Conservation (phyloP, 805 yeast genomes). For the Debaryomyces hansenii region DNA sequence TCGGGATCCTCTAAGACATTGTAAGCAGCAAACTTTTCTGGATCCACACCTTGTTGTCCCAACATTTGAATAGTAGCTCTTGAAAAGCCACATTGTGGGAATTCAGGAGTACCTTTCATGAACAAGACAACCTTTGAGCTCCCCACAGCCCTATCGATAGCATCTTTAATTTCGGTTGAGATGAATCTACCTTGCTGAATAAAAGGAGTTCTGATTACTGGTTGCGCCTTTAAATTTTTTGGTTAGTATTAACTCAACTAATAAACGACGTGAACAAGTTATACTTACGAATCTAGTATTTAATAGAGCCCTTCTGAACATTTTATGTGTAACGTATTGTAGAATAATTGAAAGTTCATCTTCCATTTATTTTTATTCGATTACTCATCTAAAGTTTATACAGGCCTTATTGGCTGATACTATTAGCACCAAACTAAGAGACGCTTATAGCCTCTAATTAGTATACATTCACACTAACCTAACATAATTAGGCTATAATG, state of each 20-base stretch:
- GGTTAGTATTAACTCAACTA: not conserved
- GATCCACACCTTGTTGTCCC: slow-evolving; percentile 97
- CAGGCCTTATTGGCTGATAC: not conserved
- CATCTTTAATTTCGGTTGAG: slow-evolving; percentile 76
- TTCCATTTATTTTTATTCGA: not conserved
- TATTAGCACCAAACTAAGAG: not conserved
- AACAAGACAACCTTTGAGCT: slow-evolving; percentile 94
- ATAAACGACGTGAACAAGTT: not conserved
- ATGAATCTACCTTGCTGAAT: slow-evolving; percentile 43
- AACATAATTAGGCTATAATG: no score
- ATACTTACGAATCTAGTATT: slow-evolving; percentile 16
- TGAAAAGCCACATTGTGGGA: slow-evolving; percentile 97
- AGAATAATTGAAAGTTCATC: no score
- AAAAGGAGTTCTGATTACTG: slow-evolving; percentile 1
- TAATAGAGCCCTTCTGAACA: slow-evolving; percentile 17
- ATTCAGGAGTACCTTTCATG: slow-evolving; percentile 98
- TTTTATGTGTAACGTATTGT: slow-evolving; percentile 3
- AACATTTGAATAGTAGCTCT: slow-evolving; percentile 90
- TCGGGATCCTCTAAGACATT: slow-evolving; percentile 95
- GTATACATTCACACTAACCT: no score
- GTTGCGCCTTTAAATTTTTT: not conserved
- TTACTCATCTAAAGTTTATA: slow-evolving; percentile 1
- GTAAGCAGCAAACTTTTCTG: slow-evolving; percentile 93
- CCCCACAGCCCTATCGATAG: slow-evolving; percentile 81
- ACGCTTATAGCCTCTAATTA: no score